Conservation (phyloP, 1,284 basidiomycete genomes). For the Ustilago bromivora region DNA sequence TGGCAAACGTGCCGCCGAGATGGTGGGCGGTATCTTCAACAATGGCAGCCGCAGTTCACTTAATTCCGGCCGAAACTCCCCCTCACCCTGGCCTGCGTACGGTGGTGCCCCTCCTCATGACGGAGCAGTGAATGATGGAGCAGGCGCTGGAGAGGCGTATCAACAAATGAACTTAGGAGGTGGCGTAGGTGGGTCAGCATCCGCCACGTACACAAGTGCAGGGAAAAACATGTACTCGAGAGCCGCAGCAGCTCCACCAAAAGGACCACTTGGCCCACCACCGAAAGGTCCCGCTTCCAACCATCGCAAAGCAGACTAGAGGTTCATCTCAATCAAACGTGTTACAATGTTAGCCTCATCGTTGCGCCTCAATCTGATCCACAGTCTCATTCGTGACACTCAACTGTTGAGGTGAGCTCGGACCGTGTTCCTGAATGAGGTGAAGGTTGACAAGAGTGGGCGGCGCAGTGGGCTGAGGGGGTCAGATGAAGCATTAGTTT, state of each 20-base stretch:
- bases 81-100: conserved; percentile 26
- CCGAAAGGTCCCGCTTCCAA: conserved; percentile 36
- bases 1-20: conserved; percentile 47
- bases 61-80: conserved; percentile 35
- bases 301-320: conserved; percentile 36
- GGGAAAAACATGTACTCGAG: conserved; percentile 40
- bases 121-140: conserved; percentile 1
- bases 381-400: not conserved
- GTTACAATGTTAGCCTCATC: not conserved
- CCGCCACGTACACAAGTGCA: conserved; percentile 28
- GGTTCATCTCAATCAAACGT: not conserved
- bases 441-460: not conserved
- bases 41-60: conserved; percentile 25
- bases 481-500: not conserved
- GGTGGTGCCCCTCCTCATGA: conserved; percentile 23
- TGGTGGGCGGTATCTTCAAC: conserved; percentile 55
- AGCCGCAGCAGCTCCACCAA: conserved; percentile 7
- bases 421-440: not conserved
- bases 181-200: conserved; percentile 20
- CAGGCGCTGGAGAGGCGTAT: conserved; percentile 6
- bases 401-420: conserved; percentile 4
- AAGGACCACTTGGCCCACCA: conserved; percentile 28
- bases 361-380: not conserved
- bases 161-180: conserved; percentile 13
- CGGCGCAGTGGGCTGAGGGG: not conserved